Conservation (phyloP, 805 yeast species). For the Candida rishiriensis region DNA sequence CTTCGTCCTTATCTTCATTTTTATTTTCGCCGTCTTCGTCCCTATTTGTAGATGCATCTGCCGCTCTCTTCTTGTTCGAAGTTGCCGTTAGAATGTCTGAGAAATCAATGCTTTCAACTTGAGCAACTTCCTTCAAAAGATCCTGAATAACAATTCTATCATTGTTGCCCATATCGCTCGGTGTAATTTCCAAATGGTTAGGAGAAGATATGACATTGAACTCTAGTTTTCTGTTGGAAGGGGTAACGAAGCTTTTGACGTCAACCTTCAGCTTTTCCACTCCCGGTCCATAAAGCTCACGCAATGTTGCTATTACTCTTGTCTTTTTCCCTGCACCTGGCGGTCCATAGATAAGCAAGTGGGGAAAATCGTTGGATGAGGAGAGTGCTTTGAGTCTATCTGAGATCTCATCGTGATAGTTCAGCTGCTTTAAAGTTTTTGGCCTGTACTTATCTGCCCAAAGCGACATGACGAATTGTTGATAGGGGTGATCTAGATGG, state of each 20-base stretch:
- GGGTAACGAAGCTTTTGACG: slow-evolving; percentile 74
- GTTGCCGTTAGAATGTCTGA: slow-evolving; percentile 37
- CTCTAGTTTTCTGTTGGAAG: slow-evolving; percentile 74
- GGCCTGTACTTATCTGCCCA: slow-evolving; percentile 98
- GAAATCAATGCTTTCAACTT: slow-evolving; percentile 91
- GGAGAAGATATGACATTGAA: slow-evolving; percentile 91
- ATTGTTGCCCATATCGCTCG: slow-evolving; percentile 93
- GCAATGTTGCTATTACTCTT: slow-evolving; percentile 72
- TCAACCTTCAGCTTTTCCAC: slow-evolving; percentile 86
- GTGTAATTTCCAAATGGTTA: slow-evolving; percentile 90
- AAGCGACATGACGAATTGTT: slow-evolving; percentile 64
- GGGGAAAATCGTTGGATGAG: slow-evolving; percentile 84
- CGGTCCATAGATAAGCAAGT: slow-evolving; percentile 88
- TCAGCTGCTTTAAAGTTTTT: slow-evolving; percentile 52
- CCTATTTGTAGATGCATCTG: background rate
- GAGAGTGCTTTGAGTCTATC: slow-evolving; percentile 46
- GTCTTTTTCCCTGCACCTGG: slow-evolving; percentile 98
- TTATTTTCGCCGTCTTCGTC: background rate
- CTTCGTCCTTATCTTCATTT: slow-evolving; percentile 26
- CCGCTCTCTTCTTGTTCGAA: slow-evolving; percentile 23
- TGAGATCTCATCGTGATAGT: slow-evolving; percentile 66
- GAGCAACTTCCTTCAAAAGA: slow-evolving; percentile 88
- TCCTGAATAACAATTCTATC: slow-evolving; percentile 96
- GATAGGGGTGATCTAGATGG: too few relatives aligned
- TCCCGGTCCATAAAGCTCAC: slow-evolving; percentile 77